Conservation (phyloP, 1,284 basidiomycete genomes). For the Boletellus dicymbophilus region DNA sequence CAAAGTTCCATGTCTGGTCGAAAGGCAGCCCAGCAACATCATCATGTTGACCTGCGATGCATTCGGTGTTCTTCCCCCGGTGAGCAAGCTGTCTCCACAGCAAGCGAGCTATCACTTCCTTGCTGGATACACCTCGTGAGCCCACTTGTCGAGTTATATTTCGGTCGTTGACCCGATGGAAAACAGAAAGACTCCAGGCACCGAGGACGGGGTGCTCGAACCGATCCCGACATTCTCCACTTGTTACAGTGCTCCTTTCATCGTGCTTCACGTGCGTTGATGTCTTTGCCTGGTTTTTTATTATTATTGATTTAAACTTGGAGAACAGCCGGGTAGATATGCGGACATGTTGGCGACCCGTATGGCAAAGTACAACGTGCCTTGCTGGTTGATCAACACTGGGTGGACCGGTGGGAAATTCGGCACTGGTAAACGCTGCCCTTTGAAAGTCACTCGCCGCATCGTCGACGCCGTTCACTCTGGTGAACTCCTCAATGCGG, state of each 20-base stretch:
- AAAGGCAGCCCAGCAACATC: conserved; percentile 90
- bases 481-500: conserved; percentile 84
- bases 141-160: conserved; percentile 6
- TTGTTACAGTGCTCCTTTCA: conserved; percentile 99
- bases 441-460: conserved; percentile 92
- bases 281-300: not conserved
- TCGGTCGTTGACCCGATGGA: conserved; percentile 4
- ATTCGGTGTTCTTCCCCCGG: conserved; percentile 96
- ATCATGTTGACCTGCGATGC: conserved; percentile 99
- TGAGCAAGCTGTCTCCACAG: conserved; percentile 90
- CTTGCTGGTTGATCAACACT: conserved; percentile 99
- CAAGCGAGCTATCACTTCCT: conserved; percentile 99
- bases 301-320: not conserved
- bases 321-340: conserved; percentile 81
- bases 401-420: conserved; percentile 98
- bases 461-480: conserved; percentile 98
- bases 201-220: conserved; percentile 97
- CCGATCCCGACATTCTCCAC: conserved; percentile 99
- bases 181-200: conserved; percentile 88
- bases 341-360: conserved; percentile 96
- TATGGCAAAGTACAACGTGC: conserved; percentile 89
- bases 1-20: conserved; percentile 86
- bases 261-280: conserved; percentile 83
- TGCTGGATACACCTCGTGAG: conserved; percentile 92
- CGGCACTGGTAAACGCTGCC: conserved; percentile 90